Evolutionary conservation across 371 early-diverging fungal genomes (phyloP).

Genomic region (Syncephalis plumigaleata): DNA sequence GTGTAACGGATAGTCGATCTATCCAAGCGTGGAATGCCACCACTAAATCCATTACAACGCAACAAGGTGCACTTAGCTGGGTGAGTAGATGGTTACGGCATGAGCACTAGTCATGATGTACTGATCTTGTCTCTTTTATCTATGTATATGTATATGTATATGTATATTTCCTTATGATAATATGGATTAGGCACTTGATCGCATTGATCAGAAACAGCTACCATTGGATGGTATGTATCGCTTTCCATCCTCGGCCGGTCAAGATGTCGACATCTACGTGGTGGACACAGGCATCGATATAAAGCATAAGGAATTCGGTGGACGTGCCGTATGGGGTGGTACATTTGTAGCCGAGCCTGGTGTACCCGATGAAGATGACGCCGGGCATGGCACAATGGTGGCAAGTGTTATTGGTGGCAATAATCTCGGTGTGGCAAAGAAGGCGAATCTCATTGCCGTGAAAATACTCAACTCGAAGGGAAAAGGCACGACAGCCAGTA

Average conservation of each 20-base stretch:
- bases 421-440: constrained; percentile 53
- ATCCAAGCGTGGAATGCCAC: no score
- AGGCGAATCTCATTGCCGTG: constrained; percentile 30
- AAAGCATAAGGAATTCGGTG: constrained; percentile 50
- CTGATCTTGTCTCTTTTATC: no score
- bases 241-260: constrained; percentile 19
- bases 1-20: no score
- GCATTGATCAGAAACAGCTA: constrained; percentile 15
- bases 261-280: constrained; percentile 44
- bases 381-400: constrained; percentile 62
- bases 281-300: constrained; percentile 60
- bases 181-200: constrained; percentile 14
- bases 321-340: constrained; percentile 40
- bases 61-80: no score
- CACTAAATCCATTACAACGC: no score
- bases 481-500: constrained; percentile 24
- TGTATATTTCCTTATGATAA: no score
- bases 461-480: constrained; percentile 28
- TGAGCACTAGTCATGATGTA: no score
- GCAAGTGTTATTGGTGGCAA: constrained; percentile 43
- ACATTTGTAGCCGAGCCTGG: constrained; percentile 7
- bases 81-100: no score
- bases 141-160: no score
- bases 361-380: constrained; percentile 18
- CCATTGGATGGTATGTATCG: constrained; percentile 10